Base-by-base conservation (phyloP, 2,329 filamentous ascomycete species). In the Dissoconium aciculare region DNA sequence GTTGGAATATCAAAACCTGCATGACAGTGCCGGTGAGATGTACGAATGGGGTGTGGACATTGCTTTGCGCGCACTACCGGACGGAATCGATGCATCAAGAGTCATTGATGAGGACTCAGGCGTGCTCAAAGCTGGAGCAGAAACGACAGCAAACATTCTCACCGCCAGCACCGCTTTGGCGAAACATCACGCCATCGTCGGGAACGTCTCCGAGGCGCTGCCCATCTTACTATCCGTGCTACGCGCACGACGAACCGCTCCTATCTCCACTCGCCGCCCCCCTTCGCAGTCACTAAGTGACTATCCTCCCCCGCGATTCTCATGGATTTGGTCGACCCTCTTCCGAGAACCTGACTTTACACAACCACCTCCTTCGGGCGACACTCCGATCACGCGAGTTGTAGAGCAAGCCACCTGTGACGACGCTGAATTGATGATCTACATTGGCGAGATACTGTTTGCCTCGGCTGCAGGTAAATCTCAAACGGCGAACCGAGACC, bases 371-470 rank as follows among this genome's bases (percentile, higher is more conserved):
- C 62, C 70, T 0, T 74, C 80, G 28, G 85, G 85, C 32, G 70
- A 78, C 27, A 58, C 69, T 3, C 65, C 76, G 0, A 72, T 85
- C 0, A 57, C 66, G 34, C 76, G 81, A 27, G 62, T 66, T 15
- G 33, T 36, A 2, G 72, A 80, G 5, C 39, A 42, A 15, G 44
- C 47, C 41, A 67, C 69, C 21, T 94, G 85, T 54, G 78, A 89
- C 42, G 85, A 94, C 55, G 83, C 84, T 3, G 82, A 73, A 0
- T 58, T 94, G 10, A 84, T 83, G 64, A 68, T 84, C 14, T 89
- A 93, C 55, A 87, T 95, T 39, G 87, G 87, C 35, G 87, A 95
- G 58, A 92, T 95, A 30, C 67, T 95, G 17, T 94, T 79, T 54
- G 71, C 81, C 0, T 69, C 69, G 4, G 66, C 69, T 3, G 58